These are phyloP conservation scores for Auxenochlorella pyrenoidosa DNA, from an alignment of 139 green algal species.

Conservation along the genomic window DNA sequence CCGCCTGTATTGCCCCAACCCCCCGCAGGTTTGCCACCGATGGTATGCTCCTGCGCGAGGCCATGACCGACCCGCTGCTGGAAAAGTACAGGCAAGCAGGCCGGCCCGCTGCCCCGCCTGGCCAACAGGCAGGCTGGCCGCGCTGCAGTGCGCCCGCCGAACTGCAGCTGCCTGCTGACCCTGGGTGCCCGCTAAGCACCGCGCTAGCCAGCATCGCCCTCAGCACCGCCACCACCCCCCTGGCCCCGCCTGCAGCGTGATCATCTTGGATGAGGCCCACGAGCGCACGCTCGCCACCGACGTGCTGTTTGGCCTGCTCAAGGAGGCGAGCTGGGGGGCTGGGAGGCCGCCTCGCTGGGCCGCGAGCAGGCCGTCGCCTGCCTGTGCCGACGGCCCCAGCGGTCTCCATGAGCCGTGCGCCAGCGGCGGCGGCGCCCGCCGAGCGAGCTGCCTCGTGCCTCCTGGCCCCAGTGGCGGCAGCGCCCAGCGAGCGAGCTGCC, in stretches of 20 bases:
- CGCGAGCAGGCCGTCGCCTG: too few species aligned
- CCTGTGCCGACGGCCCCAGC: too few species aligned
- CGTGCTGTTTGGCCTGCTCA: constrained; percentile 90
- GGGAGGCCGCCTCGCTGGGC: too few species aligned
- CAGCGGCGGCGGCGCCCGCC: too few species aligned
- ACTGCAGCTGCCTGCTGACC: too few species aligned
- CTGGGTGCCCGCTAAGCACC: too few species aligned
- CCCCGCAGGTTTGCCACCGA: constrained; percentile 92
- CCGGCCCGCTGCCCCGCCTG: too few species aligned
- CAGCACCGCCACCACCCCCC: neutral
- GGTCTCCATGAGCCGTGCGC: too few species aligned
- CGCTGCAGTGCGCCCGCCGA: too few species aligned
- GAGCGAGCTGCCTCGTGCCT: neutral
- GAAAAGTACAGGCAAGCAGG: constrained; percentile 64
- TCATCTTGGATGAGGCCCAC: constrained; percentile 92
- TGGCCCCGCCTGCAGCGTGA: constrained; percentile 45
- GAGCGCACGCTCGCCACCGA: constrained; percentile 89
- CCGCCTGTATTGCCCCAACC: neutral
- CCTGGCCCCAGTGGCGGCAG: neutral
- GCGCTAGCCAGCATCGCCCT: too few species aligned
- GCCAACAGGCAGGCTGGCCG: too few species aligned
- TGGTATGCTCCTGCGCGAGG: constrained; percentile 97
- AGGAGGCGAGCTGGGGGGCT: constrained; percentile 59
- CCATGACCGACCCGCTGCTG: constrained; percentile 88
- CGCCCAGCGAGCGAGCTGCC: too few species aligned